Evolutionary conservation across 2,329 filamentous ascomycete species (phyloP).

Genomic region (Dendryphion nanum): DNA sequence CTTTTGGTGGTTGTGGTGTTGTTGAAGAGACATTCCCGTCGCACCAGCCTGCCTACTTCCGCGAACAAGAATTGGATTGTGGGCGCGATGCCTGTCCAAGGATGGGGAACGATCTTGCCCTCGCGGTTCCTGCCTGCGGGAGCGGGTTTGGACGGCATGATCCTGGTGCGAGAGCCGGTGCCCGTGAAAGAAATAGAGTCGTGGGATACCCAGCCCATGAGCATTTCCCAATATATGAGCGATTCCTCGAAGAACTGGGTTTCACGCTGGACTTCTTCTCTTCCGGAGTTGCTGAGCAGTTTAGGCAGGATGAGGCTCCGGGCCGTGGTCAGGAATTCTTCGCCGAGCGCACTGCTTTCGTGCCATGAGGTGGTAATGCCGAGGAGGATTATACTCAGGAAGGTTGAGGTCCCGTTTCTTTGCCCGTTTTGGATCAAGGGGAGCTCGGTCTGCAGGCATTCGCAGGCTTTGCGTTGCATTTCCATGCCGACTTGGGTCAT

Average conservation of each 20-base stretch:
- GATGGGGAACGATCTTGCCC: constrained; percentile 44
- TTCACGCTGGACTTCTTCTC: constrained; percentile 32
- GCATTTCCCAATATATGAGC: constrained; percentile 60
- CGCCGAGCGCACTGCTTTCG: constrained; percentile 54
- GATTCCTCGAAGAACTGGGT: constrained; percentile 56
- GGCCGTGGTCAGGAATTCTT: constrained; percentile 52
- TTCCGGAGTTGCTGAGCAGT: constrained; percentile 35
- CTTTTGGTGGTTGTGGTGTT: constrained; percentile 4
- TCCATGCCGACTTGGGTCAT: constrained; percentile 52
- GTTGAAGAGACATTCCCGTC: constrained; percentile 36
- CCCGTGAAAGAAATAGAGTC: constrained; percentile 36
- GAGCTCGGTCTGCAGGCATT: constrained; percentile 51
- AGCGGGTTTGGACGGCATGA: constrained; percentile 17
- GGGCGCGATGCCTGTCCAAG: constrained; percentile 50
- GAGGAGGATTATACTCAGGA: constrained; percentile 59
- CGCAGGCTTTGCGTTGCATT: constrained; percentile 53
- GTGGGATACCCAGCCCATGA: constrained; percentile 54
- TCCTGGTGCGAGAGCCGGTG: constrained; percentile 21
- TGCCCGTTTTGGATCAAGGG: constrained; percentile 43
- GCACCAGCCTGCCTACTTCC: constrained; percentile 46
- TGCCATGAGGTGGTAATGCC: constrained; percentile 62
- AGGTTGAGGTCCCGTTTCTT: constrained; percentile 48
- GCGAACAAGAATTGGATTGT: constrained; percentile 47
- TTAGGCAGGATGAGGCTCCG: constrained; percentile 46
- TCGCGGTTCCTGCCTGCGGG: constrained; percentile 26